Evolutionary conservation across 352 stramenopile genomes (phyloP).

Genomic region (Aphanomyces cochlioides): DNA sequence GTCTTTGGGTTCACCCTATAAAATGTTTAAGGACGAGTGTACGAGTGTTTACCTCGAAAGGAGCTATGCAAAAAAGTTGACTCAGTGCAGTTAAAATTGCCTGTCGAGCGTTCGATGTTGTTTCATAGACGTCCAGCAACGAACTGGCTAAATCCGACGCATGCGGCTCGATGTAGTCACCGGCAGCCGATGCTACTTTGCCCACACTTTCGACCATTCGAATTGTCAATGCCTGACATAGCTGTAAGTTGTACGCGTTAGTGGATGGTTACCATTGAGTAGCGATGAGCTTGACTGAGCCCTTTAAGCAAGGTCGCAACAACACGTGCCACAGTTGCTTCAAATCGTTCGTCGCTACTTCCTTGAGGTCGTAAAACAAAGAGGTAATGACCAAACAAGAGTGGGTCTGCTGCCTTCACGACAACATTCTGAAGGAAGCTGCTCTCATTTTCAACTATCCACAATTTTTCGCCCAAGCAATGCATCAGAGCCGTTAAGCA

Average conservation of each 20-base stretch:
- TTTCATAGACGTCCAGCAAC: slow-evolving; percentile 3
- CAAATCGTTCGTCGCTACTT: background rate
- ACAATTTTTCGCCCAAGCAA: background rate
- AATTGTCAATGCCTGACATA: background rate
- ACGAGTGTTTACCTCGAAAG: background rate
- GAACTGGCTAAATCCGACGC: background rate
- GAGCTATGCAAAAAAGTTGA: background rate
- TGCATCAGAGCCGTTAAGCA: slow-evolving; percentile 8
- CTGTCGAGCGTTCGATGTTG: background rate
- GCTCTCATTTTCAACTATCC: background rate
- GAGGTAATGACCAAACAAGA: slow-evolving; percentile 18
- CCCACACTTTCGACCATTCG: background rate
- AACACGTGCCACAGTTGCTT: background rate
- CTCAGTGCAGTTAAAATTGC: background rate
- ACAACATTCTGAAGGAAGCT: slow-evolving; percentile 3
- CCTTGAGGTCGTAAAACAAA: background rate
- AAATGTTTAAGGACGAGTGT: no score
- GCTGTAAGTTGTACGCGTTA: background rate
- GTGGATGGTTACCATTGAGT: slow-evolving; percentile 3
- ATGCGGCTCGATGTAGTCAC: background rate
- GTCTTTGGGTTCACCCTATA: background rate
- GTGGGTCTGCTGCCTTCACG: slow-evolving; percentile 12
- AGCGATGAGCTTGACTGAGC: slow-evolving; percentile 6
- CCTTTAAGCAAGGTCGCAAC: background rate
- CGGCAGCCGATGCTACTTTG: background rate